A percentile compares a stretch with the other conserved stretches of the same genome.
Evolutionary conservation across 1,139 yeast species (phyloP).

Genomic region (Geotrichum restrictum): DNA sequence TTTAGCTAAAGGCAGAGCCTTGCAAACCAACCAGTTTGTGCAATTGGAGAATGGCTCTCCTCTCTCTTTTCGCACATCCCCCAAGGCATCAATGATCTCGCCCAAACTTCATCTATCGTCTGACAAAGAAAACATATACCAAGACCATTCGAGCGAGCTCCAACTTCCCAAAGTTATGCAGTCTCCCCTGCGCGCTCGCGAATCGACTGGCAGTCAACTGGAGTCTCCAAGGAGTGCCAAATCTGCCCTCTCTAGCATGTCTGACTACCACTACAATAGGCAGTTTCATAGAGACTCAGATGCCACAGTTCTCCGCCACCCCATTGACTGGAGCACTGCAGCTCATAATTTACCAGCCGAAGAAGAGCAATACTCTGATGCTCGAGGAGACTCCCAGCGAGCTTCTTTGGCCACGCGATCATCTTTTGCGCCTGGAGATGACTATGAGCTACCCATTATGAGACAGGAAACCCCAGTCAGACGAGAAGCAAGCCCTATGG

Average conservation of each 20-base stretch:
- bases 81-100: neutral
- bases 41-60: slow-evolving; percentile 8
- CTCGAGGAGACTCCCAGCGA: neutral
- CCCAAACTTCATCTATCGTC: neutral
- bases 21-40: slow-evolving; percentile 8
- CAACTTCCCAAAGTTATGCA: neutral
- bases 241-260: neutral
- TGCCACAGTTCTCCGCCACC: slow-evolving; percentile 16
- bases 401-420: neutral
- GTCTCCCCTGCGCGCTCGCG: neutral
- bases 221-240: neutral
- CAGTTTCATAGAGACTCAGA: slow-evolving; percentile 5
- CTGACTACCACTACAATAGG: neutral
- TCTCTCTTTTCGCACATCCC: neutral
- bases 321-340: slow-evolving; percentile 14
- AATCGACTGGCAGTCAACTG: neutral
- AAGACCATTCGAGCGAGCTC: neutral
- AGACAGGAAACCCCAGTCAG: neutral
- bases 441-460: neutral
- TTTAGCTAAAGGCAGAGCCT: neutral
- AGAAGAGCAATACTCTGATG: neutral
- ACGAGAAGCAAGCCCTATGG: neutral
- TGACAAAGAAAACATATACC: neutral
- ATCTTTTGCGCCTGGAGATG: slow-evolving; percentile 1
- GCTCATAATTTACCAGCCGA: neutral